Percentiles rank a stretch among this genome's conserved stretches.
Evolutionary conservation across 805 yeast genomes (phyloP).

Genomic region (Lipomyces yamadae): DNA sequence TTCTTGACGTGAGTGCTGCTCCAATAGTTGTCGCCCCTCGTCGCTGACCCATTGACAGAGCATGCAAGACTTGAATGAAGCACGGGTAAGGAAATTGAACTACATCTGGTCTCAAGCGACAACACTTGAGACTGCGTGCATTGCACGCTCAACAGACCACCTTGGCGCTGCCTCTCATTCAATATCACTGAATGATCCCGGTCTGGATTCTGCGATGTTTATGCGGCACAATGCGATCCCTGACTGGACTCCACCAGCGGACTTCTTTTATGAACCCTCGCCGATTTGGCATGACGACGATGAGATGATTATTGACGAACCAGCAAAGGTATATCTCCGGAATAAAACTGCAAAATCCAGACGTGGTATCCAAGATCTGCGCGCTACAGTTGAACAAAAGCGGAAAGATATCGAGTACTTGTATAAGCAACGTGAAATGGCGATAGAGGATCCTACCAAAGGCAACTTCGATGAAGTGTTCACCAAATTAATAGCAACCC

Average conservation of each 20-base stretch:
- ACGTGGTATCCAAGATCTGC: constrained; percentile 42
- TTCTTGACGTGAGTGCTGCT: constrained; percentile 60
- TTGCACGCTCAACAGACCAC: constrained; percentile 51
- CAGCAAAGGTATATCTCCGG: constrained; percentile 45
- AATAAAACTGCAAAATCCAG: constrained; percentile 46
- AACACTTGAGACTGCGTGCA: constrained; percentile 61
- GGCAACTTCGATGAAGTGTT: constrained; percentile 59
- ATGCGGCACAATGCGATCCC: constrained; percentile 75
- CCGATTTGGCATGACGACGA: constrained; percentile 98
- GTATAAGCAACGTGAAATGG: constrained; percentile 44
- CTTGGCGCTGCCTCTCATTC: constrained; percentile 59
- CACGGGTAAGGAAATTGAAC: constrained; percentile 73
- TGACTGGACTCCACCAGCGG: constrained; percentile 84
- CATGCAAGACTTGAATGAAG: constrained; percentile 83
- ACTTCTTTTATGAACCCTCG: constrained; percentile 83
- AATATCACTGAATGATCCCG: constrained; percentile 70
- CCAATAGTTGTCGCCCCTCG: constrained; percentile 40
- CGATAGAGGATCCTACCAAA: constrained; percentile 54
- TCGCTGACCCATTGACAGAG: constrained; percentile 18
- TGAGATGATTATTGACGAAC: constrained; percentile 58
- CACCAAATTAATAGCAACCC: constrained; percentile 54
- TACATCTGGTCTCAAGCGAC: constrained; percentile 66
- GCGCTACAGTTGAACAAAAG: constrained; percentile 42
- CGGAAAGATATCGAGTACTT: constrained; percentile 40
- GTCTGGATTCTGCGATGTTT: constrained; percentile 84